Evolutionary conservation across 2,329 filamentous ascomycete genomes (phyloP), one percentile per base, ranked within the genome.

Genomic region (Diaporthe ampelina): DNA sequence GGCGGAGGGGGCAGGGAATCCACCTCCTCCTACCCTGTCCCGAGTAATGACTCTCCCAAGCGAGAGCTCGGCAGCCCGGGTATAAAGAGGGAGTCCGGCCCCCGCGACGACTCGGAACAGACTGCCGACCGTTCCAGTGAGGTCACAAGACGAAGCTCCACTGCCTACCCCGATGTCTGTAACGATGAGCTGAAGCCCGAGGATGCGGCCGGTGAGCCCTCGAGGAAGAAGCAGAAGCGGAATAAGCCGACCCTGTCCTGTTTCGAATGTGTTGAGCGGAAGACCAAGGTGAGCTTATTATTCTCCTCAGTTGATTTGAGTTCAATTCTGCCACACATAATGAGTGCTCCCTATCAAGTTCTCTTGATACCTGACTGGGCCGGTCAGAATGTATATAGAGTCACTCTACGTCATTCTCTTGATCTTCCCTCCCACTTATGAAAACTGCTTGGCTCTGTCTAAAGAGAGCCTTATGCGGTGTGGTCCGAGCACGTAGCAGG

Each of bases 201-300:
- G 10, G 81, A 80, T 10, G 79, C 80, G 1, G 73, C 76, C 13
- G 68, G 74, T 0, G 80, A 85, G 57, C 87, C 85, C n/a, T 80
- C 85, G 15, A 88, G 85, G 82, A 94, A 94, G 85, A 94, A 93
- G 84, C 94, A 95, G 84, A 95, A 94, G 85, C 90, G 94, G 63
- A 96, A 96, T 84, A 96, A 96, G 82, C 94, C 94, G 4, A 95
- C 94, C 1, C 81, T 95, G 76, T 94, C 92, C 65, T 95, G 94
- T 79, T 89, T 92, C 76, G 93, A 95, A 81, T 96, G 94, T 80
- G 94, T 95, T 29, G 93, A 95, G 83, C 88, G 94, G 78, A 95
- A 95, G 84, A 95, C 94, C 32, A 95, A 94, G 88, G 93, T 93
- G 81, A 77, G 88, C 83, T 29, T 29, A 29, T 63, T 70, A 57